phyloP scores from a whole-genome alignment of 2,329 filamentous ascomycete genomes.

The Bipolaris gigantea region DNA sequence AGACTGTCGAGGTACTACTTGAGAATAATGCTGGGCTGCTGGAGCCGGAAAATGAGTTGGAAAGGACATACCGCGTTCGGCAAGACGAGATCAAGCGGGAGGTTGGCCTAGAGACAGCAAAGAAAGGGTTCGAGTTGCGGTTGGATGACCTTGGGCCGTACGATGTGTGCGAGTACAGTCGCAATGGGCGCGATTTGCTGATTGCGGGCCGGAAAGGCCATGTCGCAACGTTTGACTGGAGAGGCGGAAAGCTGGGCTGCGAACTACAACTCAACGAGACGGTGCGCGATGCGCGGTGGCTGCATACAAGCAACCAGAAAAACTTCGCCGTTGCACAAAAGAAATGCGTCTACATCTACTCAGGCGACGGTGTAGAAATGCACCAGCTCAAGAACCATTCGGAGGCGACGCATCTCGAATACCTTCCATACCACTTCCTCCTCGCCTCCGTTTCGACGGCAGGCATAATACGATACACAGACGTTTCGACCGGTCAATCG shows the following conservation, averaged over 20 bases:
- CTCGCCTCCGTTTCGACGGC: constrained; percentile 82
- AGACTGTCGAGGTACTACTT: constrained; percentile 92
- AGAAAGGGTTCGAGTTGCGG: constrained; percentile 90
- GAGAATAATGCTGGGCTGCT: constrained; percentile 86
- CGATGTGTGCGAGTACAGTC: constrained; percentile 81
- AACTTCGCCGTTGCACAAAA: constrained; percentile 95
- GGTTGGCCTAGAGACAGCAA: constrained; percentile 80
- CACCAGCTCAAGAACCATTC: constrained; percentile 89
- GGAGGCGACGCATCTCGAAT: constrained; percentile 92
- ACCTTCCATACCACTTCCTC: constrained; percentile 93
- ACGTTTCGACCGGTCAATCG: constrained; percentile 88
- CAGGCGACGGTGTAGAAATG: constrained; percentile 84
- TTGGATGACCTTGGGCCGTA: constrained; percentile 80
- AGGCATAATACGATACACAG: constrained; percentile 85
- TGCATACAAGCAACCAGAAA: constrained; percentile 80
- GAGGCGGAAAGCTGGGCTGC: constrained; percentile 85
- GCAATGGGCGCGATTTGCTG: constrained; percentile 83
- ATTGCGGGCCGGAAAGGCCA: constrained; percentile 90
- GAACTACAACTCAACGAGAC: constrained; percentile 92
- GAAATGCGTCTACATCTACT: constrained; percentile 96
- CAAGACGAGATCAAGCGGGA: constrained; percentile 80
- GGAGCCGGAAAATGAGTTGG: constrained; percentile 83
- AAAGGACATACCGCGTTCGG: constrained; percentile 87
- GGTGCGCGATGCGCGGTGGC: constrained; percentile 83
- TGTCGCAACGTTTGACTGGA: constrained; percentile 95